These are phyloP conservation scores for Plasmodium vivax DNA, from an alignment of 169 alveolate species.

Conservation along the genomic window DNA sequence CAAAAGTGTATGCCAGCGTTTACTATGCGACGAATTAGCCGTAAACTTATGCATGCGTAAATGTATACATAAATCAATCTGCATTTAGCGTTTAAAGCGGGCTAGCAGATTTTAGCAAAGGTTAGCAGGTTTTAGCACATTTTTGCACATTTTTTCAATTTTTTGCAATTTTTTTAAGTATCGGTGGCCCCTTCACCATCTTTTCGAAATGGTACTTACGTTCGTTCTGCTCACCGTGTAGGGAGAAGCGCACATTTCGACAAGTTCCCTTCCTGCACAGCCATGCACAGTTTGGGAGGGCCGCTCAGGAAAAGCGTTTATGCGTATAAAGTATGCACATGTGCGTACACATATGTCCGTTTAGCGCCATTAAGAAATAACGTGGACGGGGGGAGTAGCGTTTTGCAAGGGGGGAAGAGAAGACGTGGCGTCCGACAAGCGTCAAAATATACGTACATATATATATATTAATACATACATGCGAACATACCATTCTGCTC, in stretches of 20 bases:
- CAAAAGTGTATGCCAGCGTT: background rate
- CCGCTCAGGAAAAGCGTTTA: background rate
- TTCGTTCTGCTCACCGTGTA: background rate
- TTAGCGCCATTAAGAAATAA: background rate
- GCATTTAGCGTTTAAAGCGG: background rate
- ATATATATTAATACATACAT: background rate
- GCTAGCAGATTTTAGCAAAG: background rate
- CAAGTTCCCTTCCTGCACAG: background rate
- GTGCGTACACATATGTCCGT: background rate
- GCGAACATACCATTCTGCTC: background rate
- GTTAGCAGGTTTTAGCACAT: background rate
- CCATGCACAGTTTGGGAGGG: constrained; percentile 6
- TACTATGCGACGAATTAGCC: background rate
- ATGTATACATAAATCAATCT: background rate
- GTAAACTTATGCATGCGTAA: background rate
- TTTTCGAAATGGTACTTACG: background rate
- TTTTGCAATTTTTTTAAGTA: background rate
- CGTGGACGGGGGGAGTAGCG: background rate
- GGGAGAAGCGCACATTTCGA: background rate
- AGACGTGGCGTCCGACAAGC: background rate
- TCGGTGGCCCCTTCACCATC: background rate
- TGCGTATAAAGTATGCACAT: background rate
- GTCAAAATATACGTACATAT: background rate
- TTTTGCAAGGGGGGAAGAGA: too few relatives aligned
- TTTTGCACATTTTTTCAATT: background rate